Percentiles rank a stretch among this genome's conserved stretches.
These are phyloP conservation scores for Magnusiomyces paraingens DNA, from an alignment of 1,139 yeast genomes.

Conservation along the genomic window DNA sequence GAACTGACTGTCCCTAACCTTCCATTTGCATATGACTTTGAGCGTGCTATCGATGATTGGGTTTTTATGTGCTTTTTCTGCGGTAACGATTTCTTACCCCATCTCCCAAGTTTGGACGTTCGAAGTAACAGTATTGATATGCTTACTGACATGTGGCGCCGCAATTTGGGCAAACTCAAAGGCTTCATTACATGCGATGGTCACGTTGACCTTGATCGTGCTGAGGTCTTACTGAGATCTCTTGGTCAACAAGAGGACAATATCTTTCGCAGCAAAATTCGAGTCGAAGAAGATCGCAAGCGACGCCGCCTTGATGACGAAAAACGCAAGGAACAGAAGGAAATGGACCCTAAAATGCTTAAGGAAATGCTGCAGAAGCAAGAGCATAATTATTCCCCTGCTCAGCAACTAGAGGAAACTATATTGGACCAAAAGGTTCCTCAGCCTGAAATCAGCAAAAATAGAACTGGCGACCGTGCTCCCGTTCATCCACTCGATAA, in stretches of 20 bases:
- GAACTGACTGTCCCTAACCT: slow-evolving; percentile 66
- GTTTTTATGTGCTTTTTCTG: slow-evolving; percentile 97
- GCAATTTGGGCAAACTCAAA: slow-evolving; percentile 54
- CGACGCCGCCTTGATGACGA: slow-evolving; percentile 37
- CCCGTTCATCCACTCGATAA: slow-evolving; percentile 65
- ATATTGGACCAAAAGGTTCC: neutral
- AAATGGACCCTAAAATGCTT: neutral
- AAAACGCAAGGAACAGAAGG: slow-evolving; percentile 4
- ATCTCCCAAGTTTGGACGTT: slow-evolving; percentile 88
- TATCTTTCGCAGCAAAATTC: slow-evolving; percentile 65
- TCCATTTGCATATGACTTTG: slow-evolving; percentile 75
- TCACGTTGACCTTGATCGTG: slow-evolving; percentile 62
- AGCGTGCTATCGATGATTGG: slow-evolving; percentile 98
- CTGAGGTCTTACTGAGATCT: slow-evolving; percentile 59
- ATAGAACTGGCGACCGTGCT: slow-evolving; percentile 53
- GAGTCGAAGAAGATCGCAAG: slow-evolving; percentile 59
- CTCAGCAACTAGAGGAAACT: neutral
- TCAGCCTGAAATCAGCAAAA: slow-evolving; percentile 23
- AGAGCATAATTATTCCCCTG: too few relatives aligned
- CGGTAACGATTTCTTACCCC: slow-evolving; percentile 98
- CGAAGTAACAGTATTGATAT: slow-evolving; percentile 90
- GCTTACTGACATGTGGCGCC: slow-evolving; percentile 78
- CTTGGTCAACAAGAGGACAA: slow-evolving; percentile 71
- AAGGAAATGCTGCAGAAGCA: too few relatives aligned
- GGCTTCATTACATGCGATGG: slow-evolving; percentile 92